A percentile compares a stretch with the other conserved stretches of the same genome.
phyloP scores from a whole-genome alignment of 805 yeast species.

The Ogataea ganodermae region DNA sequence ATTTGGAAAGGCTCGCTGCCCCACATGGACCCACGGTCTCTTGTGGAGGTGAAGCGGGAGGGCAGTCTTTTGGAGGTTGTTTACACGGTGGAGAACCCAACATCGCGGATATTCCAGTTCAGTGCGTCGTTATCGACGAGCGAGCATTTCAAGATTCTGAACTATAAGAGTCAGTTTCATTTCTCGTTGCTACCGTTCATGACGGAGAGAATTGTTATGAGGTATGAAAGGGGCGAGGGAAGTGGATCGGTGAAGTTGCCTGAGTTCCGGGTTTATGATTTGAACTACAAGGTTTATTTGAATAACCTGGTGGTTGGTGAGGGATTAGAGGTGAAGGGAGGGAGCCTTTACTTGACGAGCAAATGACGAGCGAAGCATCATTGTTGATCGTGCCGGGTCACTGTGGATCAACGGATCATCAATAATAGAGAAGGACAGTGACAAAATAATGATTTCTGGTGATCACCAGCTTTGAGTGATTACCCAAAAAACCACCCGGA shows the following conservation, averaged over 20 bases:
- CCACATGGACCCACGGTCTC: conserved; percentile 67
- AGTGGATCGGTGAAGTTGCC: conserved; percentile 49
- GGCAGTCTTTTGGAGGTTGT: conserved; percentile 35
- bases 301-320: conserved; percentile 49
- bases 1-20: conserved; percentile 60
- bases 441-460: too few relatives aligned
- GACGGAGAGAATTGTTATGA: too few relatives aligned
- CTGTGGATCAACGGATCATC: too few relatives aligned
- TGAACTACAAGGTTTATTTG: conserved; percentile 64
- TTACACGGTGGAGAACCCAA: conserved; percentile 73
- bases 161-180: conserved; percentile 33
- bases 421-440: too few relatives aligned
- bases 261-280: conserved; percentile 62
- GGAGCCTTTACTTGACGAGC: conserved; percentile 27
- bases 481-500: too few relatives aligned
- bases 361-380: background rate
- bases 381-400: too few relatives aligned
- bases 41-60: conserved; percentile 39
- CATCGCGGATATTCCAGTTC: conserved; percentile 67
- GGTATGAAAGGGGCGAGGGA: conserved; percentile 19
- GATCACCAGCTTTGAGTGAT: too few relatives aligned
- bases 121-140: conserved; percentile 29
- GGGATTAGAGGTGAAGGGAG: conserved; percentile 28
- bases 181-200: conserved; percentile 66
- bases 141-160: conserved; percentile 27